Base-by-base conservation (phyloP, 805 yeast genomes). In the Torulaspora delbrueckii region DNA sequence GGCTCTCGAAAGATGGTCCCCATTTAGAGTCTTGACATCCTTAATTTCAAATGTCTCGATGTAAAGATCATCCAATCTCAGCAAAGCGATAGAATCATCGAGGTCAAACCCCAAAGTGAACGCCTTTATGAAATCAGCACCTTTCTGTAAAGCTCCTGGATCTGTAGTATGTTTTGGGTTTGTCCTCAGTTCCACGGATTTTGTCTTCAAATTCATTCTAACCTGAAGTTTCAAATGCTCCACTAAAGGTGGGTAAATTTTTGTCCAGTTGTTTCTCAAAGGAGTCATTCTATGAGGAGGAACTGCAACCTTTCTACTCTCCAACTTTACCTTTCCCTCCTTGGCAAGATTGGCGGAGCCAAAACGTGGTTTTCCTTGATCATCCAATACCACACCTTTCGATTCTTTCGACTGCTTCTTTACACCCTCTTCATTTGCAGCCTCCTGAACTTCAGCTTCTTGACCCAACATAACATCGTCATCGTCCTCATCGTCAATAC, bases 261-360 rank as follows among this genome's bases (percentile, higher is more conserved):
- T 93, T 37, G 87, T 77, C 99, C 99, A 93, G 37, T 82, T 76
- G 53, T 79, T 79, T 66, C 88, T 86, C 59, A 93, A 76, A 19
- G 99, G 99, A 1, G 95, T 77, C 89, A 93, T 84, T 75, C 99
- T 79, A 66, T 93, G 98, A 25, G 97, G 98, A 33, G 99, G 99
- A 26, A 93, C 95, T 3, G 91, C 79, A 8, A 93, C 86, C 61
- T 90, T 90, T 70, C 98, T 77, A 44, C 84, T 76, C 67, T 91
- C 97, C 43, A 83, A 71, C 67, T 88, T 88, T 25, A 87, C 90
- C 52, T 75, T 78, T 70, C 73, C 75, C 4, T 62, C 69, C 31
- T 77, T 77, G 3, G 82, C 63, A 47, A 76, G 74, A 10, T 83
- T 75, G 22, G 88, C 91, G 16, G 90, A 78, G 28, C 81, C 73